phyloP scores from a whole-genome alignment of 176 grass and related monocot species.

The Oryza australiensis region DNA sequence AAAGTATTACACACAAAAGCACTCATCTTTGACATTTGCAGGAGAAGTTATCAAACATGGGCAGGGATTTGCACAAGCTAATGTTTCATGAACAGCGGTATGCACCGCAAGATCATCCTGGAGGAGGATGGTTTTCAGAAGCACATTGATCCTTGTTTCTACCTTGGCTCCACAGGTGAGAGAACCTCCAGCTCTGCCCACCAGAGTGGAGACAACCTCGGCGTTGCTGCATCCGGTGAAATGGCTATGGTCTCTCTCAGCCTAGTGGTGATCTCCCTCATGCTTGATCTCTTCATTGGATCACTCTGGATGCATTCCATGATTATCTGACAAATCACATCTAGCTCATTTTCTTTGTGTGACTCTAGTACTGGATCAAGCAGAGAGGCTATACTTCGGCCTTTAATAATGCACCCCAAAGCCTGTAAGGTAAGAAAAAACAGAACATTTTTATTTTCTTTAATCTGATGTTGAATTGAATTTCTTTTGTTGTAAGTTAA shows the following conservation, averaged over 20 bases:
- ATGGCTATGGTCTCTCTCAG: conserved; percentile 52
- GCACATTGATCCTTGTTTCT: not conserved
- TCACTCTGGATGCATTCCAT: conserved; percentile 57
- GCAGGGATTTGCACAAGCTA: not conserved
- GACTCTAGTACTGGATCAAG: conserved; percentile 53
- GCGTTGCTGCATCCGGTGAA: conserved; percentile 70
- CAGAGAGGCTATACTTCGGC: conserved; percentile 29
- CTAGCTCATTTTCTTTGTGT: conserved; percentile 51
- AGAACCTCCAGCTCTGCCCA: conserved; percentile 89
- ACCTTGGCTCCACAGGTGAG: conserved; percentile 57
- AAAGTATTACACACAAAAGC: not conserved
- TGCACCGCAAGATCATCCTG: not conserved
- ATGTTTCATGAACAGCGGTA: not conserved
- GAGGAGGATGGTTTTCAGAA: not conserved
- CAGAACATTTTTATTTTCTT: not conserved
- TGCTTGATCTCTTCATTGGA: conserved; percentile 54
- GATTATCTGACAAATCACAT: conserved; percentile 61
- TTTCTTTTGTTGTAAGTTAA: not conserved
- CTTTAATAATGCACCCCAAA: conserved; percentile 49
- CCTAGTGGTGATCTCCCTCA: conserved; percentile 52
- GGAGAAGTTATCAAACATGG: not conserved
- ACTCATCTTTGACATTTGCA: not conserved
- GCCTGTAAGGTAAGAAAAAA: conserved; percentile 39
- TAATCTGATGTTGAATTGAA: not conserved
- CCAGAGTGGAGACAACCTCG: conserved; percentile 76